Evolutionary conservation across 495 filamentous ascomycete species (phyloP), one percentile per base, ranked within the genome.

Genomic region (Penicillium macrosclerotiorum): DNA sequence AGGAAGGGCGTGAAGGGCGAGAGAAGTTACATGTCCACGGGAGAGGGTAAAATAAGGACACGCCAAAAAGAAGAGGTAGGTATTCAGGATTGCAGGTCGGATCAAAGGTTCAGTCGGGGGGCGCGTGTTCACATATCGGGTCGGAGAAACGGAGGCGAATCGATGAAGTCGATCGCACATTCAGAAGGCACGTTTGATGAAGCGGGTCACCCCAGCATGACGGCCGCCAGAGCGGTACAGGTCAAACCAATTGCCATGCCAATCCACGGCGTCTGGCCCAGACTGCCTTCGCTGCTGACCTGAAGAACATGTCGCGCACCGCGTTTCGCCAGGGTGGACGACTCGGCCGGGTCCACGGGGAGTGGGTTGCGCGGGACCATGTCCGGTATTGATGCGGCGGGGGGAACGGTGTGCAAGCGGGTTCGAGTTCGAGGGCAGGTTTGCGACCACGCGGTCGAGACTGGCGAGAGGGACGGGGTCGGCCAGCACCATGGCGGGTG

Each of bases 251-350:
- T 71, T 12, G 67, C 72, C 70, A 73, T 73, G 18, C 72, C 72
- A 38, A 72, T 71, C 72, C 72, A 75, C 23, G 72, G 72, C 1
- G 72, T 68, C 45, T 75, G 69, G 17, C 72, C 72, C 0, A 75
- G 55, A 8, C 64, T 67, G 20, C 72, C 72, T 47, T 75, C 72
- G 44, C 68, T 75, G 46, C 71, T 59, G 27, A 60, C 67, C 39
- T 59, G 60, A 30, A 68, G 60, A 8, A 65, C 35, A 42, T 60
- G 41, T 8, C 53, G 42, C 23, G 51, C 44, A 19, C 16, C 23
- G 36, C 42, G 36, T 40, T 43, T 24, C 26, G 13, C 31, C 9
- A 42, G 18, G 24, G 37, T 36, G n/a, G n/a, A n/a, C 14, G 17
- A 16, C 5, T n/a, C 29, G 6, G 9, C 5, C 2, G 25, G 37